Evolutionary conservation across 495 filamentous ascomycete species (phyloP).

Genomic region (Extremus antarcticus): DNA sequence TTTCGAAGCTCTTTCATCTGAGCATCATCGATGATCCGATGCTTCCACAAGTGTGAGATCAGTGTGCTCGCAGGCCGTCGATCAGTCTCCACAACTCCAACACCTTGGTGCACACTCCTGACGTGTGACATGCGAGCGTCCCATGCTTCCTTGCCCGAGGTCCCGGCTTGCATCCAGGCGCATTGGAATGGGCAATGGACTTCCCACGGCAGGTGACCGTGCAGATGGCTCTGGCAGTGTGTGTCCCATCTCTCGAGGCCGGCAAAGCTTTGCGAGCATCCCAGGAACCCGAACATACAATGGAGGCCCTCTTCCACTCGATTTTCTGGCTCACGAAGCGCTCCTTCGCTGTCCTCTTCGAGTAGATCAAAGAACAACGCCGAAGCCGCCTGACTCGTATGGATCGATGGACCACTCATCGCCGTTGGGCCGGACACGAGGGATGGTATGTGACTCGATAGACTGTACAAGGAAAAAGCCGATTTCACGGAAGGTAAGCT

Average conservation of each 20-base stretch:
- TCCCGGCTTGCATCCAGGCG: not conserved
- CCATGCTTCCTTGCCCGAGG: not conserved
- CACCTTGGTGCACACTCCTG: not conserved
- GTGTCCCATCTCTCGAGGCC: constrained; percentile 1
- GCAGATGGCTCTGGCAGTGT: constrained; percentile 7
- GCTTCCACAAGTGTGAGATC: constrained; percentile 1
- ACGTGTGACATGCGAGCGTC: not conserved
- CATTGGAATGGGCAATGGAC: constrained; percentile 9
- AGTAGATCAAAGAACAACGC: not conserved
- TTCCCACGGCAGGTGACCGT: not conserved
- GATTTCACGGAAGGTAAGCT: not conserved
- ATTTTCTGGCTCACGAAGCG: not conserved
- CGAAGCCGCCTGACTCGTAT: not conserved
- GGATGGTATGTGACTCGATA: not conserved
- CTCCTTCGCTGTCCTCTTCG: not conserved
- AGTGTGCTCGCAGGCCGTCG: not conserved
- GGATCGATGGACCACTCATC: not conserved
- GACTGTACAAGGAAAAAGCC: not conserved
- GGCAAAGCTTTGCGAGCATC: not conserved
- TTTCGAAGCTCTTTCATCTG: constrained; percentile 7
- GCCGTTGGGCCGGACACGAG: not conserved
- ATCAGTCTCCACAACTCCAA: not conserved
- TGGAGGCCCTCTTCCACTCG: not conserved
- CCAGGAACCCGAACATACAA: not conserved
- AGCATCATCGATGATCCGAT: not conserved